Evolutionary conservation across 2,329 filamentous ascomycete species (phyloP).

Genomic region (Botrytis sinoallii): DNA sequence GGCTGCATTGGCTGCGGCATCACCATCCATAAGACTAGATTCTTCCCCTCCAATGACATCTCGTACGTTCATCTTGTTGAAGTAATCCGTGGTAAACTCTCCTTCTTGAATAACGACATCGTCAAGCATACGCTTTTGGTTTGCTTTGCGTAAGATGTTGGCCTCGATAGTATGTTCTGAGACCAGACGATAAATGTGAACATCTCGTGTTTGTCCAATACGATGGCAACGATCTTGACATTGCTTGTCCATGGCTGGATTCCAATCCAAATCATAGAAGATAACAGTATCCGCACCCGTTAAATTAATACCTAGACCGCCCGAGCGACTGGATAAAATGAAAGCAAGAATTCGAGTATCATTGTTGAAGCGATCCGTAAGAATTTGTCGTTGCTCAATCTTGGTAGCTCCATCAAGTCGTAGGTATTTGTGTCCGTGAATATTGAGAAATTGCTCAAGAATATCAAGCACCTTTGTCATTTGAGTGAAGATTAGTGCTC

Average conservation of each 20-base stretch:
- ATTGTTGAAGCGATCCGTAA: conserved; percentile 95
- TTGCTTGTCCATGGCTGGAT: conserved; percentile 99
- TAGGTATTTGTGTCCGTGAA: conserved; percentile 94
- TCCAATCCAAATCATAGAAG: conserved; percentile 99
- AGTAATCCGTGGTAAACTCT: conserved; percentile 95
- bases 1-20: conserved; percentile 73
- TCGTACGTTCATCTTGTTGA: conserved; percentile 70
- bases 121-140: conserved; percentile 96
- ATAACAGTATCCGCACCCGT: conserved; percentile 97
- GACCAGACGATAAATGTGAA: conserved; percentile 94
- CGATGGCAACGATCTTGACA: conserved; percentile 97
- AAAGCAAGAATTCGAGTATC: conserved; percentile 91
- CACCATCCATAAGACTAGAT: conserved; percentile 52
- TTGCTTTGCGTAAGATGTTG: conserved; percentile 93
- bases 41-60: conserved; percentile 63
- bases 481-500: conserved; percentile 96
- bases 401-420: conserved; percentile 95
- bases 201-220: conserved; percentile 94
- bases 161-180: conserved; percentile 95
- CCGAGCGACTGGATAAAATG: conserved; percentile 91
- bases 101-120: conserved; percentile 98
- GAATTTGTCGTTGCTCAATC: conserved; percentile 89
- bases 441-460: conserved; percentile 94
- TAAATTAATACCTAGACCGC: conserved; percentile 92
- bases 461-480: conserved; percentile 99